These are phyloP conservation scores for Nakazawaea ambrosiae DNA, from an alignment of 805 yeast species.

Conservation along the genomic window DNA sequence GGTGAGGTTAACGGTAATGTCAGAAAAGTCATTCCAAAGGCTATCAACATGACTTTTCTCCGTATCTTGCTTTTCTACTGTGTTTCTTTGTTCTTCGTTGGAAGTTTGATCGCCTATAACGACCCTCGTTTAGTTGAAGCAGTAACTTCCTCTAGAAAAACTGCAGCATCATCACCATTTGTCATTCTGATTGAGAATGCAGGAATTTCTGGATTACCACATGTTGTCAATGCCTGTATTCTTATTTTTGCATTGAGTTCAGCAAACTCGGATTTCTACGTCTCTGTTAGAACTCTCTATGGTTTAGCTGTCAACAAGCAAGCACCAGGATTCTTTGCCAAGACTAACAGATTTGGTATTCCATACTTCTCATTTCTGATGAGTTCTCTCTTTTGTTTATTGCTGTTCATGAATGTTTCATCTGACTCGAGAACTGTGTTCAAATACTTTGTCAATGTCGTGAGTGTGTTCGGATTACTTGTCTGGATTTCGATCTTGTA, in stretches of 20 bases:
- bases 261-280: constrained; percentile 71
- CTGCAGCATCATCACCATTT: constrained; percentile 77
- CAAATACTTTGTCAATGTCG: constrained; percentile 33
- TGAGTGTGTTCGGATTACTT: constrained; percentile 62
- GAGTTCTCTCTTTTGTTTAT: constrained; percentile 30
- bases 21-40: constrained; percentile 42
- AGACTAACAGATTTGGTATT: constrained; percentile 35
- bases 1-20: constrained; percentile 29
- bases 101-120: constrained; percentile 58
- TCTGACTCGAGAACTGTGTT: constrained; percentile 30
- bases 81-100: constrained; percentile 57
- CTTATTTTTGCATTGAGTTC: constrained; percentile 75
- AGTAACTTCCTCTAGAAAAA: constrained; percentile 33
- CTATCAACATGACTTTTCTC: constrained; percentile 57
- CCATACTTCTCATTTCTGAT: constrained; percentile 34
- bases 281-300: constrained; percentile 51
- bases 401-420: constrained; percentile 37
- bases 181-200: constrained; percentile 74
- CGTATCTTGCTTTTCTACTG: constrained; percentile 65
- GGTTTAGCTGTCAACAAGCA: constrained; percentile 37
- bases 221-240: constrained; percentile 72
- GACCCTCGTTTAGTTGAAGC: constrained; percentile 37
- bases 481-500: constrained; percentile 69
- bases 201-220: constrained; percentile 57
- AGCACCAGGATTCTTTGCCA: constrained; percentile 34